Evolutionary conservation across 129 eudicot species (phyloP), one percentile per base, ranked within the genome.

Genomic region (Pittosporum tobira): DNA sequence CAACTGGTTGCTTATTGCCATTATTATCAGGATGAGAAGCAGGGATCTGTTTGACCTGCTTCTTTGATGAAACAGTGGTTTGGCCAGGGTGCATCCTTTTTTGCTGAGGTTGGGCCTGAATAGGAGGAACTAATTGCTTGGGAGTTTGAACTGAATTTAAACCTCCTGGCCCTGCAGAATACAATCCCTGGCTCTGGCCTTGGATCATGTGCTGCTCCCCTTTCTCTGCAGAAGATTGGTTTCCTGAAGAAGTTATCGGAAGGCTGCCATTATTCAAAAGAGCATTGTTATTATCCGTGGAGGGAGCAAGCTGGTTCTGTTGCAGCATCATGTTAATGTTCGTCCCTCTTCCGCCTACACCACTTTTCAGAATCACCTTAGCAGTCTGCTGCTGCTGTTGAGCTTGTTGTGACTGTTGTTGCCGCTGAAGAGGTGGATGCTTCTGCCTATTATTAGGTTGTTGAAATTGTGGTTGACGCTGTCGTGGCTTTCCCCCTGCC

Each of bases 261-360:
- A 74, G 79, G 15, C 91, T 94, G n/a, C n/a, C n/a, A n/a, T n/a
- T n/a, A 63, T 84, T 79, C 38, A 63, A 23, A 40, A 75, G 71
- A 34, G 85, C 60, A 28, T n/a, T n/a, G n/a, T n/a, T n/a, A n/a
- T 82, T 59, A 59, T 88, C 90, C 19, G 58, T 54, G 11, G 82
- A n/a, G n/a, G n/a, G n/a, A n/a, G n/a, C n/a, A n/a, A n/a, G 67
- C 44, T 51, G 67, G 58, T 75, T 83, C 72, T 71, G 95, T 61
- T 87, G 77, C 69, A 68, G 69, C 65, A 62, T 48, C 67, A 59
- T 27, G 60, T 74, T 77, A n/a, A n/a, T n/a, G n/a, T n/a, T n/a
- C n/a, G n/a, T n/a, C 40, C 85, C 86, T 72, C 86, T 82, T 31
- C 84, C n/a, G n/a, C n/a, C 94, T 36, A 72, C 83, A 70, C 84